A percentile compares a stretch with the other conserved stretches of the same genome.
phyloP scores from a whole-genome alignment of 352 stramenopile species.

The Pythium vanterpoolii region DNA sequence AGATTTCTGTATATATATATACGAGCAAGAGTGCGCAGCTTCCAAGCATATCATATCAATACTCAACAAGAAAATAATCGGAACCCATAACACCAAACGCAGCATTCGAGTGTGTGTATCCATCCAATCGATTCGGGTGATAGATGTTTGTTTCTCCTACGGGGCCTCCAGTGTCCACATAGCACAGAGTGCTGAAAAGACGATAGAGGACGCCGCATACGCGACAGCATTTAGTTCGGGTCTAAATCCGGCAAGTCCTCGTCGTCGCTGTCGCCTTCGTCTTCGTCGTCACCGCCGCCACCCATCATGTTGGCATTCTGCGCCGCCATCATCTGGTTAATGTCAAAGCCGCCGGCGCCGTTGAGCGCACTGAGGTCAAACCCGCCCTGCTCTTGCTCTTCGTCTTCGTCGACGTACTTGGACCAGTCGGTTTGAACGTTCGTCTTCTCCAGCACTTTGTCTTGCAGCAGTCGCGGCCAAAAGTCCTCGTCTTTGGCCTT shows the following conservation, averaged over 20 bases:
- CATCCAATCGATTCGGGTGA: not conserved
- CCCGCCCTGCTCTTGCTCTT: conserved; percentile 87
- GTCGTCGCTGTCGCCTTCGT: conserved; percentile 73
- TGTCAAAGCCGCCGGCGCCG: conserved; percentile 92
- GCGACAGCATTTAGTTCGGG: conserved; percentile 31
- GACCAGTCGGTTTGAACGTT: conserved; percentile 96
- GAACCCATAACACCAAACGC: no score
- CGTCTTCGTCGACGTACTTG: conserved; percentile 97
- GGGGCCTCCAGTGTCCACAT: not conserved
- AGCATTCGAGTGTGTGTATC: not conserved
- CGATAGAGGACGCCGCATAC: no score
- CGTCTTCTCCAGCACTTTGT: conserved; percentile 97
- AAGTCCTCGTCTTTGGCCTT: conserved; percentile 93
- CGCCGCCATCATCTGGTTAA: conserved; percentile 92
- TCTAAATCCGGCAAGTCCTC: conserved; percentile 86
- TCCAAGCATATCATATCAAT: no score
- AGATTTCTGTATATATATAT: not conserved
- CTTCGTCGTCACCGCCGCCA: conserved; percentile 69
- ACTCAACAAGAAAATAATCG: no score
- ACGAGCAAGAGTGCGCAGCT: no score
- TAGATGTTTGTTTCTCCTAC: not conserved
- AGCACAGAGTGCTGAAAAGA: not conserved
- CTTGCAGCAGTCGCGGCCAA: conserved; percentile 94
- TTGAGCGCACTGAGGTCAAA: conserved; percentile 88
- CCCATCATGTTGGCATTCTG: conserved; percentile 81